Percentiles rank a stretch among this genome's conserved stretches.
Evolutionary conservation across 2,329 filamentous ascomycete species (phyloP).

Genomic region (Cryphonectria carpinicola): DNA sequence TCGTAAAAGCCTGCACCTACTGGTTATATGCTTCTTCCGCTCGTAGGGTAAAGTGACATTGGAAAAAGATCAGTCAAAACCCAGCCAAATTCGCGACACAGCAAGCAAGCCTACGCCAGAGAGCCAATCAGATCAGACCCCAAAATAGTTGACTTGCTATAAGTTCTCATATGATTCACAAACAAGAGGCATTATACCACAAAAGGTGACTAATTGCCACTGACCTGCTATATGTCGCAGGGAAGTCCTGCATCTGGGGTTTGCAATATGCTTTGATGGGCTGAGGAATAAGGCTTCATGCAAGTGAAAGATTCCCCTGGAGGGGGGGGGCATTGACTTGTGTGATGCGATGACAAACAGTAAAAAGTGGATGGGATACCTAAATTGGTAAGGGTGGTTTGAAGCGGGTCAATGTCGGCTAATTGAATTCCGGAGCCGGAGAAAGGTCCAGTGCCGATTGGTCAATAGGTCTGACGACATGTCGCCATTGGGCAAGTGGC

Average conservation of each 20-base stretch:
- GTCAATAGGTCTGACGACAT: constrained; percentile 14
- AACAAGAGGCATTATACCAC: background rate
- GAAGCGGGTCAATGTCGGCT: background rate
- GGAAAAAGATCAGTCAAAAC: background rate
- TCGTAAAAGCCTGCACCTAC: background rate
- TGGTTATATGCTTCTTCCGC: background rate
- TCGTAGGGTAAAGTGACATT: no score
- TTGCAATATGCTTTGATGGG: background rate
- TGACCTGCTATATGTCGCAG: background rate
- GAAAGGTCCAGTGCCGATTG: constrained; percentile 6
- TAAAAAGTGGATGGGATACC: background rate
- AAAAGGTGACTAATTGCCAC: background rate
- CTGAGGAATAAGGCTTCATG: background rate
- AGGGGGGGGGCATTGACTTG: no score
- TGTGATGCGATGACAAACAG: background rate
- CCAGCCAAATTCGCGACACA: background rate
- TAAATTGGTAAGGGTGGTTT: background rate
- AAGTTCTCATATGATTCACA: background rate
- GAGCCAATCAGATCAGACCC: background rate
- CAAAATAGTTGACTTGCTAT: background rate
- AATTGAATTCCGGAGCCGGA: constrained; percentile 8
- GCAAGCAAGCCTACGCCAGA: background rate
- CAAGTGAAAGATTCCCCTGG: no score
- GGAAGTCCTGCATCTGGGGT: background rate
- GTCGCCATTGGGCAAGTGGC: constrained; percentile 7